Evolutionary conservation across 2,329 filamentous ascomycete genomes (phyloP), one percentile per base, ranked within the genome.

Genomic region (Madurella fahalii): DNA sequence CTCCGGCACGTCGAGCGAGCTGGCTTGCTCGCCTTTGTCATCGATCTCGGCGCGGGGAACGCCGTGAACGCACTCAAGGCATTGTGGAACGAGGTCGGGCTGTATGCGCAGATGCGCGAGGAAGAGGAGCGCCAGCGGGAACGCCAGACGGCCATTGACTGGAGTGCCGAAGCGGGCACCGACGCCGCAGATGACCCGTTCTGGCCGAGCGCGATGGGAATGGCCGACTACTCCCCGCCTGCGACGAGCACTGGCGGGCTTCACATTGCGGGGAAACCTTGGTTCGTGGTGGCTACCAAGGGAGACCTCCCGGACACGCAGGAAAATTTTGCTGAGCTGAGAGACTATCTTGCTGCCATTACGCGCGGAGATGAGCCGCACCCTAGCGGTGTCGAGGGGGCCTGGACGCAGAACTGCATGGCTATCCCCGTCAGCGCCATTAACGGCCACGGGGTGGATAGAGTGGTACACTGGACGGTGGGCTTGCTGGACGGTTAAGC

Each of bases 281-380:
- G 94, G 94, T 94, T 95, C 65, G 92, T 96, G 5, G 85, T 96
- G 42, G 93, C 90, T 1, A 96, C 92, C 17, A 97, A 97, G 72
- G 92, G 90, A 1, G 93, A 97, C 68, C 69, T 95, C 52, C 82
- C 85, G 3, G 81, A 80, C 2, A 95, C 94, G 2, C 82, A 91
- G 68, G 80, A 84, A 20, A 95, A 94, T 67, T 99, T 90, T 68
- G 72, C 70, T 37, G 71, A 74, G 49, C 74, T 99, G 62, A 84
- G 84, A 61, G 72, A 73, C 9, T 96, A 96, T 70, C 72, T 99
- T 4, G 76, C 80, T 4, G 74, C 74, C 4, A 79, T 97, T 20
- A 81, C 81, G 49, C 74, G 74, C 1, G 86, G 87, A 1, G 71
- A 74, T 17, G 77, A 80, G 54, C 75, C 78, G 30, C 93, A 96